Evolutionary conservation across 441 rosid genomes (phyloP).

Genomic region (Omphalea diandra): DNA sequence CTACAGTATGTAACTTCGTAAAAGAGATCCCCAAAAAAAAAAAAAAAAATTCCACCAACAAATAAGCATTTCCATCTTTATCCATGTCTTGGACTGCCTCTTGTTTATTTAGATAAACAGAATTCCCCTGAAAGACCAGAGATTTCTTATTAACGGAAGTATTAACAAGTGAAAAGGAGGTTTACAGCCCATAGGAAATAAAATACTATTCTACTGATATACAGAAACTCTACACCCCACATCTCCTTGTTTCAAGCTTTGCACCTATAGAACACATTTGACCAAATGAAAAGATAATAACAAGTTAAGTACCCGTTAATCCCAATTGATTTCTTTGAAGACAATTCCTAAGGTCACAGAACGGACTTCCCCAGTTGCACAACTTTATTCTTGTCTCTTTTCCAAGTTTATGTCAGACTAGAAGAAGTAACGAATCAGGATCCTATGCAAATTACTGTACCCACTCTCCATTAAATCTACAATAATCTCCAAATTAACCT

Average conservation of each 20-base stretch:
- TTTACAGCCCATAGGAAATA: not conserved
- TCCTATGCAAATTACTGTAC: conserved; percentile 8
- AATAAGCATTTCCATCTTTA: not conserved
- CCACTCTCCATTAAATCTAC: not conserved
- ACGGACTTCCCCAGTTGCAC: not conserved
- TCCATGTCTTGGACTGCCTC: not conserved
- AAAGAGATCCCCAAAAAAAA: not conserved
- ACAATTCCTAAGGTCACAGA: not conserved
- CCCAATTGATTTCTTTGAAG: not conserved
- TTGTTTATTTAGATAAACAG: not conserved
- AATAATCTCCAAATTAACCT: conserved; percentile 1
- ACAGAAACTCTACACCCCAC: not conserved
- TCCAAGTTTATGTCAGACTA: not conserved
- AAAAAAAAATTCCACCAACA: not conserved
- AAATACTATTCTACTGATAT: not conserved
- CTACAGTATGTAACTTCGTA: not conserved
- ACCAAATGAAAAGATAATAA: not conserved
- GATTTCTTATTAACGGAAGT: not conserved
- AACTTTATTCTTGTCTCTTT: not conserved
- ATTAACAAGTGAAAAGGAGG: not conserved
- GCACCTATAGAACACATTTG: not conserved
- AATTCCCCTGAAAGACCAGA: not conserved
- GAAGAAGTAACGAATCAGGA: conserved; percentile 22
- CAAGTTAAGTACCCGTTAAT: not conserved
- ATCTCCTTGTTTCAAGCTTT: not conserved